Percentiles rank a stretch among this genome's conserved stretches.
Conservation (phyloP, 1,284 basidiomycete species). For the Boletus semigastroideus region DNA sequence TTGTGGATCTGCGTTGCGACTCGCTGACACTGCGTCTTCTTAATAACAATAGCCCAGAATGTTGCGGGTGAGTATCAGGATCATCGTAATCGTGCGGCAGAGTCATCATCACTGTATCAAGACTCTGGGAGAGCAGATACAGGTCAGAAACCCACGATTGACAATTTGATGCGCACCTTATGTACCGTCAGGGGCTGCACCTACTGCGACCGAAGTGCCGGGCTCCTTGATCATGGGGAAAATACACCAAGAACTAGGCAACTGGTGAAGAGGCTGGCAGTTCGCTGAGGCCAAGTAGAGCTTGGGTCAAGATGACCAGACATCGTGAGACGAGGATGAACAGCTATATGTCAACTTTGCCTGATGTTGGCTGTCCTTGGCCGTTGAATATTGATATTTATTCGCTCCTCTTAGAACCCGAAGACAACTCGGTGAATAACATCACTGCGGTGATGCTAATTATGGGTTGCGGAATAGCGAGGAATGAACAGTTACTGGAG, state of each 20-base stretch:
- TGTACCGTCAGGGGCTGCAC: not conserved
- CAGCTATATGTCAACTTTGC: not conserved
- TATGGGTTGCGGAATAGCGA: not conserved
- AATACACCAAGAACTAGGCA: constrained; percentile 13
- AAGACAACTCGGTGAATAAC: not conserved
- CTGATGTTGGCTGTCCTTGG: not conserved
- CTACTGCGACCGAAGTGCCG: not conserved
- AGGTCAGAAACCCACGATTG: constrained; percentile 7
- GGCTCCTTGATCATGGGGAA: constrained; percentile 1
- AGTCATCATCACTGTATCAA: not conserved
- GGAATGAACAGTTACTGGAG: not conserved
- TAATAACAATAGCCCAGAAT: not conserved
- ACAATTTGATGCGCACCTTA: not conserved
- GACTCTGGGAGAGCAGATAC: not conserved
- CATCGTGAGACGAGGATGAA: not conserved
- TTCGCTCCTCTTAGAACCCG: not conserved
- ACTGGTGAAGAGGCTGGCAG: not conserved
- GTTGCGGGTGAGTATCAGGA: constrained; percentile 5
- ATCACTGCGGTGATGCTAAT: not conserved
- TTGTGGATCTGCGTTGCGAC: not conserved
- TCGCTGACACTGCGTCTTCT: not conserved
- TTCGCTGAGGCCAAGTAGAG: not conserved
- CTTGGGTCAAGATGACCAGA: not conserved
- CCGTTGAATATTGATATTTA: not conserved
- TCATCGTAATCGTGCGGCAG: not conserved